Percentiles rank a stretch among this genome's conserved stretches.
Evolutionary conservation across 2,329 filamentous ascomycete species (phyloP).

Genomic region (Nemania sp.): DNA sequence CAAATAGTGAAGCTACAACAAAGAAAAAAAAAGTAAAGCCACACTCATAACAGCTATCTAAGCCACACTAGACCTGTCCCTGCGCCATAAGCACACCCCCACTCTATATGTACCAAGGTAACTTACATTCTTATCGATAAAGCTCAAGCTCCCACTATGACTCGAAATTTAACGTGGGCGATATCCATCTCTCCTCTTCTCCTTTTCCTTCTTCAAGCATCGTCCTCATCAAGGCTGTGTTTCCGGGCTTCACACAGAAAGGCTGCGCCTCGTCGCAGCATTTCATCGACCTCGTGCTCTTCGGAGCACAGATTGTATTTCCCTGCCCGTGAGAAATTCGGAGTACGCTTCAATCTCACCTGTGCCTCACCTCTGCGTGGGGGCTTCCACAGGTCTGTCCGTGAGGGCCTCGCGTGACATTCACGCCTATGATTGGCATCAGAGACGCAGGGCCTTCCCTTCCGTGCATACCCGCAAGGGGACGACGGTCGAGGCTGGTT

Average conservation of each 20-base stretch:
- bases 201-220: conserved; percentile 69
- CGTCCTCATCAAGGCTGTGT: conserved; percentile 92
- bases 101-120: neutral
- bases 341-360: conserved; percentile 85
- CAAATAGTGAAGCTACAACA: neutral
- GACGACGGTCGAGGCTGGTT: conserved; percentile 56
- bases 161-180: conserved; percentile 40
- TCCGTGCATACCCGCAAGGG: conserved; percentile 51
- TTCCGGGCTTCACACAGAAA: conserved; percentile 91
- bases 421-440: conserved; percentile 88
- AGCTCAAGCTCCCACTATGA: conserved; percentile 37
- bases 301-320: conserved; percentile 33
- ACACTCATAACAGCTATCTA: neutral
- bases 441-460: conserved; percentile 79
- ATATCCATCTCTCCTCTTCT: conserved; percentile 39
- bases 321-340: conserved; percentile 96
- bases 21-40: conserved; percentile 13
- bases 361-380: conserved; percentile 59
- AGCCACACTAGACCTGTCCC: conserved; percentile 19
- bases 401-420: conserved; percentile 86
- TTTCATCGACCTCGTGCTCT: conserved; percentile 49
- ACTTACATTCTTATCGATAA: conserved; percentile 45
- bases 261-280: conserved; percentile 53
- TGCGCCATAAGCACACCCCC: conserved; percentile 15
- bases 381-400: conserved; percentile 71